Evolutionary conservation across 2,329 filamentous ascomycete genomes (phyloP).

Genomic region (Trematosphaeria pertusa): DNA sequence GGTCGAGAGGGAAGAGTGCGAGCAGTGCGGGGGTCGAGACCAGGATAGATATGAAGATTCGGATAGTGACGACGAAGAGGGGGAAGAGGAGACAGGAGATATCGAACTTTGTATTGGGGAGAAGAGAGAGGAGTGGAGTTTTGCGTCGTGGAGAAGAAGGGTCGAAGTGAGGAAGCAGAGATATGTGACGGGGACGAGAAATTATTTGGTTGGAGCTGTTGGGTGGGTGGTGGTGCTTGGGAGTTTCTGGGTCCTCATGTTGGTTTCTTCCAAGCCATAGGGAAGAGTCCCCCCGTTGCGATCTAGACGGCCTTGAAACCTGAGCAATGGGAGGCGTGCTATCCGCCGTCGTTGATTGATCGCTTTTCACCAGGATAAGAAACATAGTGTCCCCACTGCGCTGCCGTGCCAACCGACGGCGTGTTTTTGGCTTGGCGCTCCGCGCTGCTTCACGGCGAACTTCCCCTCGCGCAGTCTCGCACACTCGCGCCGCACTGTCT

Average conservation of each 20-base stretch:
- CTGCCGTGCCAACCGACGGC: neutral
- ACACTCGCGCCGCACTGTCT: neutral
- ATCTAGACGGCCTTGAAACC: neutral
- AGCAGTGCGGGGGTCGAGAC: no score
- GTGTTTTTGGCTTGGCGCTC: neutral
- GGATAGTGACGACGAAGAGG: neutral
- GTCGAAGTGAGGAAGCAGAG: constrained; percentile 9
- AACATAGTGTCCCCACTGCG: no score
- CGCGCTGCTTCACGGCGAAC: neutral
- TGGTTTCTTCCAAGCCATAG: constrained; percentile 7
- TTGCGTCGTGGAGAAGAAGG: constrained; percentile 11
- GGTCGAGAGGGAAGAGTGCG: neutral
- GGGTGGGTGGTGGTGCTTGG: constrained; percentile 1
- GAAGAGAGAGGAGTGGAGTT: constrained; percentile 13
- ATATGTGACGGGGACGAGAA: neutral
- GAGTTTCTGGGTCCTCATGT: neutral
- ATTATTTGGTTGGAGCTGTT: constrained; percentile 5
- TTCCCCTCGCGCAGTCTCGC: neutral
- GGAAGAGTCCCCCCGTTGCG: neutral
- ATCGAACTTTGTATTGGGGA: no score
- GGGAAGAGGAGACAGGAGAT: neutral
- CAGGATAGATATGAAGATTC: no score
- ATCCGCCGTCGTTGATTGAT: no score
- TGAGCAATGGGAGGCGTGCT: neutral
- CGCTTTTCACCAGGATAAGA: no score